Conservation (phyloP, 2,329 filamentous ascomycete species). For the Proliferodiscus dingleyae region DNA sequence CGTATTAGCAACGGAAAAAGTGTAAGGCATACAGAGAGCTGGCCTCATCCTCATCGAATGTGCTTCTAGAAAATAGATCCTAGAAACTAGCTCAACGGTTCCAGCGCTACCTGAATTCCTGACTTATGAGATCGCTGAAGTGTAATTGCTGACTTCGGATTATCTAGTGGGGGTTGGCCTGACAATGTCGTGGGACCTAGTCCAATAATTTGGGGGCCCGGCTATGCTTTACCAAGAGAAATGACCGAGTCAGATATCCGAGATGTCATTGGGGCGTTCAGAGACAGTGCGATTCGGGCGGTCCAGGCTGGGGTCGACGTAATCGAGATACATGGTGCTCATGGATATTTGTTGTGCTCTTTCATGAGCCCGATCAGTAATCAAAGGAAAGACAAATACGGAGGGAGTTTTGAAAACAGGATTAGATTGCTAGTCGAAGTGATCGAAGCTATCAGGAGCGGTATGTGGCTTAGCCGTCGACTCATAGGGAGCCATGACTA, state of each 20-base stretch:
- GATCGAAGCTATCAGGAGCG: slow-evolving; percentile 41
- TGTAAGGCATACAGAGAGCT: too few species aligned
- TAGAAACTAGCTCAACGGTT: too few species aligned
- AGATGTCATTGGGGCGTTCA: slow-evolving; percentile 30
- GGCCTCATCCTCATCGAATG: too few species aligned
- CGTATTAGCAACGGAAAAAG: slow-evolving; percentile 19
- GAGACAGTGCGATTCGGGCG: slow-evolving; percentile 27
- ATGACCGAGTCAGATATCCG: slow-evolving; percentile 42
- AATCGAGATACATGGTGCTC: slow-evolving; percentile 55
- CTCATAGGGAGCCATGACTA: too few species aligned
- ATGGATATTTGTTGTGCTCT: slow-evolving; percentile 60
- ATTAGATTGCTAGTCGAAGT: slow-evolving; percentile 52
- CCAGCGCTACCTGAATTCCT: too few species aligned
- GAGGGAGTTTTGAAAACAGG: slow-evolving; percentile 59
- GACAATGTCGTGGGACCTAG: slow-evolving; percentile 43
- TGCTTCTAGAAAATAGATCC: too few species aligned
- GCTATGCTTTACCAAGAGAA: slow-evolving; percentile 42
- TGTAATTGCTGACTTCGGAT: too few species aligned
- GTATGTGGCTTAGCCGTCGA: too few species aligned
- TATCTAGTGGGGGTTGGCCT: slow-evolving; percentile 30
- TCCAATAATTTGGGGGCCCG: slow-evolving; percentile 36
- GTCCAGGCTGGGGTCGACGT: slow-evolving; percentile 51
- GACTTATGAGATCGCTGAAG: too few species aligned
- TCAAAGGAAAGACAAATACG: slow-evolving; percentile 56
- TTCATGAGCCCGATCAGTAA: slow-evolving; percentile 58